Conservation (phyloP, 768 basidiomycete genomes). For the Rhizopogon vulgaris region DNA sequence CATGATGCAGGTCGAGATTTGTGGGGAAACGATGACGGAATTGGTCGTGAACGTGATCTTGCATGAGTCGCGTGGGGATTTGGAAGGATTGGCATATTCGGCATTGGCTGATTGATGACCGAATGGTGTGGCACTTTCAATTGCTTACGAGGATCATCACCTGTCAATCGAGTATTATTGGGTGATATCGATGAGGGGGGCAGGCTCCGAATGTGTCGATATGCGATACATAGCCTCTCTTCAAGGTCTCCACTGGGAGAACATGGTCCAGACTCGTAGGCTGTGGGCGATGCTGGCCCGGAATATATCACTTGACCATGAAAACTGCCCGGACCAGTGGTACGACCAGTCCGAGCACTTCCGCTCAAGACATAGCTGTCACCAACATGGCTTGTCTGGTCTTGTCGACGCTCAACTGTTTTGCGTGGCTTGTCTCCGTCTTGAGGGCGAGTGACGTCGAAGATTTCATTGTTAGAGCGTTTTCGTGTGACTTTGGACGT, state of each 20-base stretch:
- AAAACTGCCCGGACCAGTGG: background rate
- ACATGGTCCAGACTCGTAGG: background rate
- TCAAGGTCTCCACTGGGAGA: conserved; percentile 11
- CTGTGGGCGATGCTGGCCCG: background rate
- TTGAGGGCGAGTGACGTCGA: conserved; percentile 14
- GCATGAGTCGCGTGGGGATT: conserved; percentile 14
- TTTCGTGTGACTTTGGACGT: background rate
- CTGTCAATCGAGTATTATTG: conserved; percentile 9
- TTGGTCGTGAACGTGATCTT: background rate
- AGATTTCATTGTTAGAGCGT: conserved; percentile 8
- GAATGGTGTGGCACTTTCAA: background rate
- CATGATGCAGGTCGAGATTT: background rate
- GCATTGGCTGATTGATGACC: no score
- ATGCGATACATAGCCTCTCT: conserved; percentile 16
- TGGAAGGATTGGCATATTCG: conserved; percentile 6
- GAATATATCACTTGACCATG: background rate
- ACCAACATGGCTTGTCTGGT: background rate
- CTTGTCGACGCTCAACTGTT: background rate
- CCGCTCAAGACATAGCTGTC: background rate
- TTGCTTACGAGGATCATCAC: conserved; percentile 24
- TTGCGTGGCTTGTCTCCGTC: conserved; percentile 5
- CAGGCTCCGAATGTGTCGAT: conserved; percentile 20
- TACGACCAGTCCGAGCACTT: background rate
- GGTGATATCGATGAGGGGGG: conserved; percentile 1
- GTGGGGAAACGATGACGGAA: background rate